Conservation (phyloP, 257 asterid species). For the Przewalskia tangutica region DNA sequence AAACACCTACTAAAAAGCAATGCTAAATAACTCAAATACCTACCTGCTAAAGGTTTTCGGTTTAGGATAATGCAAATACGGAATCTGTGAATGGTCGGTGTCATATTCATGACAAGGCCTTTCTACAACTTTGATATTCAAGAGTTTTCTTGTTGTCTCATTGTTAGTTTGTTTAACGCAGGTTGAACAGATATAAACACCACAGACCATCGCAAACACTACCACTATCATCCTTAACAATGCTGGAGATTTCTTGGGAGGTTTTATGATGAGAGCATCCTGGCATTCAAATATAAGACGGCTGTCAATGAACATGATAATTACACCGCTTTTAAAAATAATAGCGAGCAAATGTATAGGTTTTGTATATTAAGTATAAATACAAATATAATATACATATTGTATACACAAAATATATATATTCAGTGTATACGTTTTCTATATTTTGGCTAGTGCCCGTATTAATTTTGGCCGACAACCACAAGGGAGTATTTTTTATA, state of each 20-base stretch:
- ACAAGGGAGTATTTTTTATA: background rate
- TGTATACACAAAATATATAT: no score
- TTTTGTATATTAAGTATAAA: no score
- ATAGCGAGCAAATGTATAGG: no score
- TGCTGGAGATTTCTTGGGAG: constrained; percentile 68
- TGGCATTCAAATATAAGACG: constrained; percentile 18
- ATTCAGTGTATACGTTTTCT: no score
- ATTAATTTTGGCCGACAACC: background rate
- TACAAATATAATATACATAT: no score
- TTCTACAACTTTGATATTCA: constrained; percentile 22
- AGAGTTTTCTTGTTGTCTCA: constrained; percentile 18
- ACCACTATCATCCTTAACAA: constrained; percentile 54
- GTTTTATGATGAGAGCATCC: constrained; percentile 51
- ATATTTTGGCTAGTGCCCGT: no score
- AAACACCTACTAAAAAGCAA: background rate
- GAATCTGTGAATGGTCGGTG: constrained; percentile 44
- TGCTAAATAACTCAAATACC: background rate
- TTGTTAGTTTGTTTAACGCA: constrained; percentile 50
- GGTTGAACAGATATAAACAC: constrained; percentile 61
- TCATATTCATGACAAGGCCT: constrained; percentile 24
- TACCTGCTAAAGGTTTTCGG: constrained; percentile 77
- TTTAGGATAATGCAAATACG: constrained; percentile 63
- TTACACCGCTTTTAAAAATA: no score
- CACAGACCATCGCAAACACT: constrained; percentile 57
- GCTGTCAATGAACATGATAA: background rate